Conservation (phyloP, 208 protist genomes). For the Wallacemonas collosoma region DNA sequence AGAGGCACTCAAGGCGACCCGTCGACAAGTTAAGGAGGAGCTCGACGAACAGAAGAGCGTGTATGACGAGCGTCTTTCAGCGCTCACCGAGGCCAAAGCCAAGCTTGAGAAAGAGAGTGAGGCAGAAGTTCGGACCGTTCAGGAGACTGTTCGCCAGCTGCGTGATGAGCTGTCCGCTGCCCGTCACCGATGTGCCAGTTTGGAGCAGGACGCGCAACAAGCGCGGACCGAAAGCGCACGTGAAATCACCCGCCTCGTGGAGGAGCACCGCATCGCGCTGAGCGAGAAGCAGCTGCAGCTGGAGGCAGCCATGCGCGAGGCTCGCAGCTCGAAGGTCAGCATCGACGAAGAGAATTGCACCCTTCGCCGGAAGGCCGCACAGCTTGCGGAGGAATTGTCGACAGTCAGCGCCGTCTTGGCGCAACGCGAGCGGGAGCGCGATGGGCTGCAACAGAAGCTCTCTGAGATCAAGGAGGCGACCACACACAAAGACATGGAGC, state of each 20-base stretch:
- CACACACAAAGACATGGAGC: constrained; percentile 44
- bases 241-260: constrained; percentile 52
- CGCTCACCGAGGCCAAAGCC: constrained; percentile 44
- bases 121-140: constrained; percentile 44
- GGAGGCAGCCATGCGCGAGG: constrained; percentile 67
- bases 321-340: constrained; percentile 49
- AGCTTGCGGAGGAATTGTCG: constrained; percentile 68
- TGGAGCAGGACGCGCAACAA: constrained; percentile 56
- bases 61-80: constrained; percentile 54
- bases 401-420: constrained; percentile 62
- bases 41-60: constrained; percentile 44
- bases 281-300: constrained; percentile 71
- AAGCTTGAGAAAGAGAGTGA: constrained; percentile 36
- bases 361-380: constrained; percentile 65
- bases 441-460: constrained; percentile 44
- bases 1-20: constrained; percentile 35
- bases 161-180: constrained; percentile 56
- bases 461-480: constrained; percentile 19
- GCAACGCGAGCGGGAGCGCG: constrained; percentile 68
- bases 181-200: constrained; percentile 39
- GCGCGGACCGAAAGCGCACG: constrained; percentile 42
- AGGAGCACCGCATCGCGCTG: constrained; percentile 79
- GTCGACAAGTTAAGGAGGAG: constrained; percentile 21
- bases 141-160: constrained; percentile 46
- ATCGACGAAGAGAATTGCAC: constrained; percentile 80